Conservation (phyloP, 2,329 filamentous ascomycete genomes). For the Cordyceps militaris region DNA sequence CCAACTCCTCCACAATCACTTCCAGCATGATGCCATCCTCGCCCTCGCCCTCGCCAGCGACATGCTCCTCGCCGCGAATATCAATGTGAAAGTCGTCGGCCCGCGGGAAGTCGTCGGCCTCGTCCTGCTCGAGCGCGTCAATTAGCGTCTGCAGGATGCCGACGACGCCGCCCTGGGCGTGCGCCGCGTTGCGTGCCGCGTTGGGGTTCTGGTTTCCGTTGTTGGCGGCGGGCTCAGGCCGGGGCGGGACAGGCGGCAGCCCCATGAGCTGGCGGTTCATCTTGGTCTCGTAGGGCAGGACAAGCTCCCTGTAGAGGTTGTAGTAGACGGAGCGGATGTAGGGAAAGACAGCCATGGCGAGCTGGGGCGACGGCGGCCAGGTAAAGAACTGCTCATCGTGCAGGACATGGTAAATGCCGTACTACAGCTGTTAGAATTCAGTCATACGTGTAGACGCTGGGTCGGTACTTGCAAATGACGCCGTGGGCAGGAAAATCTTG, state of each 20-base stretch:
- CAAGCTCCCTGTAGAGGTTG: slow-evolving; percentile 38
- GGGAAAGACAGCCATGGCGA: slow-evolving; percentile 44
- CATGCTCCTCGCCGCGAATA: slow-evolving; percentile 3
- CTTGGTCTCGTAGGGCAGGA: slow-evolving; percentile 39
- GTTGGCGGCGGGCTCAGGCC: slow-evolving; percentile 7
- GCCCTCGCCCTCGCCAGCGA: slow-evolving; percentile 20
- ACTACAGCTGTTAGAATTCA: slow-evolving; percentile 28
- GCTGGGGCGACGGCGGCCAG: slow-evolving; percentile 49
- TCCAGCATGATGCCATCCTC: slow-evolving; percentile 26
- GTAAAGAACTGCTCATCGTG: slow-evolving; percentile 37
- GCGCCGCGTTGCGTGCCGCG: neutral
- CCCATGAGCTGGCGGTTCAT: slow-evolving; percentile 42
- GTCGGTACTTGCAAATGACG: slow-evolving; percentile 31
- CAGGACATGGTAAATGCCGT: slow-evolving; percentile 38
- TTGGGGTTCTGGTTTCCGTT: slow-evolving; percentile 1
- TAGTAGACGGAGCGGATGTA: slow-evolving; percentile 39
- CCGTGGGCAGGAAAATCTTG: slow-evolving; percentile 34
- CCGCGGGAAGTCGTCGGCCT: slow-evolving; percentile 21
- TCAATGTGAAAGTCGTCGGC: neutral
- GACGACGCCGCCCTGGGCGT: slow-evolving; percentile 23
- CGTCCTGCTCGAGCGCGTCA: slow-evolving; percentile 30
- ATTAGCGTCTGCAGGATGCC: slow-evolving; percentile 31
- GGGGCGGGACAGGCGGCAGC: slow-evolving; percentile 25
- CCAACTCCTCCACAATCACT: slow-evolving; percentile 27
- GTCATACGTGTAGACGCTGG: neutral